These are phyloP conservation scores for Astraeus odoratus DNA, from an alignment of 768 basidiomycete species.

Conservation along the genomic window DNA sequence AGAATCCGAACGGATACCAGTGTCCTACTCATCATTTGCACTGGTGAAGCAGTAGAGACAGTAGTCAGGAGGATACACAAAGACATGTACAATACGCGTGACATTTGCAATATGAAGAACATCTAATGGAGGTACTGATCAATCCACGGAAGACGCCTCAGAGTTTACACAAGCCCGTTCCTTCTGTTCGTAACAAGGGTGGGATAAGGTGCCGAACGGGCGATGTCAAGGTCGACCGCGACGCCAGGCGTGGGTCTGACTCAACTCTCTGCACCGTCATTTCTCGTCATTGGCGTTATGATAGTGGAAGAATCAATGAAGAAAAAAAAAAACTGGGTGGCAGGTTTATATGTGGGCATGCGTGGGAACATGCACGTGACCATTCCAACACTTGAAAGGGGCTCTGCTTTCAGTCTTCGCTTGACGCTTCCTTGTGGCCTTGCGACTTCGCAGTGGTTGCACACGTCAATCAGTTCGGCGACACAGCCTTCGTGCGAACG, in stretches of 20 bases:
- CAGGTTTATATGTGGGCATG: too few relatives aligned
- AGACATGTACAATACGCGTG: too few relatives aligned
- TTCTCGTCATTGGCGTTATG: slow-evolving; percentile 48
- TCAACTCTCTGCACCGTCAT: slow-evolving; percentile 52
- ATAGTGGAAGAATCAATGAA: slow-evolving; percentile 39
- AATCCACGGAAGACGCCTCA: slow-evolving; percentile 39
- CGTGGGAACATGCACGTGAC: slow-evolving; percentile 7
- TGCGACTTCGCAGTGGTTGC: too few relatives aligned
- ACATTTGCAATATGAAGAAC: too few relatives aligned
- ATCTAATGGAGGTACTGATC: too few relatives aligned
- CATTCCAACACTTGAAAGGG: too few relatives aligned
- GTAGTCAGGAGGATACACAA: too few relatives aligned
- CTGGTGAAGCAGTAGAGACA: neutral
- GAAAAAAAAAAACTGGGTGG: neutral
- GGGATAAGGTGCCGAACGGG: slow-evolving; percentile 51
- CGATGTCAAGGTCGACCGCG: slow-evolving; percentile 50
- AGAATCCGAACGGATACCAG: slow-evolving; percentile 84
- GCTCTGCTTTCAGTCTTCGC: too few relatives aligned
- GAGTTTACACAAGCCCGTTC: slow-evolving; percentile 49
- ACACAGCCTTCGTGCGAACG: too few relatives aligned
- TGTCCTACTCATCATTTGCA: slow-evolving; percentile 43
- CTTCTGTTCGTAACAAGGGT: slow-evolving; percentile 51
- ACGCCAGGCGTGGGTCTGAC: slow-evolving; percentile 33
- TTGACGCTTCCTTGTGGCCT: too few relatives aligned
- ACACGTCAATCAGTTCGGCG: neutral